Base-by-base conservation (phyloP, 352 stramenopile species). In the Phytopythium helicoides region DNA sequence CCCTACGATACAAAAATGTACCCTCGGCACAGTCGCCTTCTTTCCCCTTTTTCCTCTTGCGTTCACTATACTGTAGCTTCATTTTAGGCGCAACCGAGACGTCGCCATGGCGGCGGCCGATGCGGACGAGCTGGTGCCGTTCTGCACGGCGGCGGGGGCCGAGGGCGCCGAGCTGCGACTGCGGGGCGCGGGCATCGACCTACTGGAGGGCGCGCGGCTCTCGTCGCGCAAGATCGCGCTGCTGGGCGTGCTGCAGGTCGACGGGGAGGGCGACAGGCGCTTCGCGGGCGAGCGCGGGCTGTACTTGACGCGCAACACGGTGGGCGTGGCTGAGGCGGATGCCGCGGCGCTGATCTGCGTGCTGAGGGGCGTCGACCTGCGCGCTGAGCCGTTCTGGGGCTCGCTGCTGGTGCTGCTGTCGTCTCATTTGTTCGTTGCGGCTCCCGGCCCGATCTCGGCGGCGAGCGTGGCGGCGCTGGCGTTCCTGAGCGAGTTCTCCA, bases 311-410 rank as follows among this genome's bases (percentile, higher is more conserved):
- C 52, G 68, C 42, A 75, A 54, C 34, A 58, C 66, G 36, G 64
- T 73, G 23, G 73, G 47, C 49, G 58, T 79, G 16, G 54, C 71
- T 21, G 69, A 84, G n/a, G 66, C 81, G 54, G 73, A 87, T 28
- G 65, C 73, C 12, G 66, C 58, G 11, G 68, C 79, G 61, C 40
- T 91, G 26, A 36, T 85, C 6, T 48, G 77, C n/a, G 69, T 83
- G 3, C 50, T 91, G 44, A 66, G 67, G 3, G 49, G 65, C 47
- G 73, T 91, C 21, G 77, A 82, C 6, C 37, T 91, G 12, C 45
- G 47, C 0, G 25, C 60, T 0, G 77, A 89, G 51, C 76, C 80
- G 22, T 70, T 81, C 51, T 91, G 80, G 80, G 80, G 80, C 28
- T 74, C 62, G 12, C 58, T 91, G 54, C 62, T 91, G 33, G 58